Base-by-base conservation (phyloP, 306 rosid species). In the Prosopis cineraria region DNA sequence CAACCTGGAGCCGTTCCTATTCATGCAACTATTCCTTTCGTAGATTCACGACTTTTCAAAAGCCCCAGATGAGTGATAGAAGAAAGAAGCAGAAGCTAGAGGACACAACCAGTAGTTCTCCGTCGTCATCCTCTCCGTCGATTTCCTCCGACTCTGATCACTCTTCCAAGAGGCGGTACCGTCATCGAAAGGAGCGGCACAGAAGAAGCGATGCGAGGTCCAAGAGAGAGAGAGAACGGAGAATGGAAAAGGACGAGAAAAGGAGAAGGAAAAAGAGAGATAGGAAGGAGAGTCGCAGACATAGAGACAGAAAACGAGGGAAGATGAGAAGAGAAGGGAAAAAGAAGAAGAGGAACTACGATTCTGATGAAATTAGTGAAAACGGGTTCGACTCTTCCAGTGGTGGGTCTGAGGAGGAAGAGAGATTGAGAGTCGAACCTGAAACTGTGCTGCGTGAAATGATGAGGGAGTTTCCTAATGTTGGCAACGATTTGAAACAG, bases 401-500 rank as follows among this genome's bases (percentile, higher is more conserved):
- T 17, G 70, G 36, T 20, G 74, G 66, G 45, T 41, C 59, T 44
- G 84, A 72, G 59, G 86, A 79, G 7, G 90, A 74, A 84, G 70
- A 67, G 27, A 53, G 81, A 55, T 78, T 64, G 43, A 73, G 68
- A 82, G 72, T 78, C 80, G 82, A 86, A 7, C 94, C 97, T 33
- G 81, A 84, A 79, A 64, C 52, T 4, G 85, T 79, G 33, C 53
- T 92, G 30, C 80, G 67, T 8, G 86, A 85, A 34, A 78, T 94
- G 87, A 77, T 92, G 88, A 81, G 31, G 16, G 86, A 87, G 69
- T 94, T 94, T 45, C 97, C 97, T 59, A 85, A 83, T 47, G 93
- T 86, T 56, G 93, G 85, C 76, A 86, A 79, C 78, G 96, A 94
- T 71, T 87, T 94, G 83, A 87, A 82, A 56, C 92, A 83, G 98